These are phyloP conservation scores for Tetraselmis chui DNA, from an alignment of 139 green algal species.

Conservation along the genomic window DNA sequence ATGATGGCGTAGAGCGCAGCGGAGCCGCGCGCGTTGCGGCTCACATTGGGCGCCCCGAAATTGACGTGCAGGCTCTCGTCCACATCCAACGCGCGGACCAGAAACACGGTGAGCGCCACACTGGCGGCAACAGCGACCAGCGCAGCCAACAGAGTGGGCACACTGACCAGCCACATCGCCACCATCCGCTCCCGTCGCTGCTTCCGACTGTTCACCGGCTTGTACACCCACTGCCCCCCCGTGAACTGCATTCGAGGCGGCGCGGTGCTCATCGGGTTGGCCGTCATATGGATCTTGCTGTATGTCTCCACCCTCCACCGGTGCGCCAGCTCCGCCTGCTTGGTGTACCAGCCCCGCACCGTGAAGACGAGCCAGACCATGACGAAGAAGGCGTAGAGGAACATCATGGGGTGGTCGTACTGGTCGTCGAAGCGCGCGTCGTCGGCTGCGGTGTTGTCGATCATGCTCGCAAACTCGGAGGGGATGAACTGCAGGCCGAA, in stretches of 20 bases:
- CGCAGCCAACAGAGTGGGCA: background rate
- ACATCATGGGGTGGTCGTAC: slow-evolving; percentile 30
- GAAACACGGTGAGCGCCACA: slow-evolving; percentile 1
- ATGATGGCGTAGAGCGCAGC: slow-evolving; percentile 14
- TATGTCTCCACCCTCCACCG: slow-evolving; percentile 11
- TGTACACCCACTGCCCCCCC: slow-evolving; percentile 16
- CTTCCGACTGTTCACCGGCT: background rate
- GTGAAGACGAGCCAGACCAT: slow-evolving; percentile 9
- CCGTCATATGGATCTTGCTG: background rate
- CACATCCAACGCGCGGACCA: slow-evolving; percentile 10
- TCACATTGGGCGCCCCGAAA: background rate
- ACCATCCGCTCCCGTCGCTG: slow-evolving; percentile 3
- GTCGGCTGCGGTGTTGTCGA: background rate
- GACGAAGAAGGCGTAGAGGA: slow-evolving; percentile 16
- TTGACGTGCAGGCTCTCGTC: slow-evolving; percentile 12
- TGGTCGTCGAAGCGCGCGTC: slow-evolving; percentile 11
- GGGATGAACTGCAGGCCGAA: slow-evolving; percentile 26
- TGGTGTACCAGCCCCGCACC: slow-evolving; percentile 11
- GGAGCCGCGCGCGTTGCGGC: slow-evolving; percentile 13
- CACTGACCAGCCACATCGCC: background rate
- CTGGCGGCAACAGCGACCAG: background rate
- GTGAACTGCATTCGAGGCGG: slow-evolving; percentile 9
- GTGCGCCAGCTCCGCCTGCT: slow-evolving; percentile 17
- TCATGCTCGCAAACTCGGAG: slow-evolving; percentile 9
- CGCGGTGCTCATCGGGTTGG: slow-evolving; percentile 14